Conservation (phyloP, 1,284 basidiomycete genomes). For the Ceratorhiza oryzae-sativae region DNA sequence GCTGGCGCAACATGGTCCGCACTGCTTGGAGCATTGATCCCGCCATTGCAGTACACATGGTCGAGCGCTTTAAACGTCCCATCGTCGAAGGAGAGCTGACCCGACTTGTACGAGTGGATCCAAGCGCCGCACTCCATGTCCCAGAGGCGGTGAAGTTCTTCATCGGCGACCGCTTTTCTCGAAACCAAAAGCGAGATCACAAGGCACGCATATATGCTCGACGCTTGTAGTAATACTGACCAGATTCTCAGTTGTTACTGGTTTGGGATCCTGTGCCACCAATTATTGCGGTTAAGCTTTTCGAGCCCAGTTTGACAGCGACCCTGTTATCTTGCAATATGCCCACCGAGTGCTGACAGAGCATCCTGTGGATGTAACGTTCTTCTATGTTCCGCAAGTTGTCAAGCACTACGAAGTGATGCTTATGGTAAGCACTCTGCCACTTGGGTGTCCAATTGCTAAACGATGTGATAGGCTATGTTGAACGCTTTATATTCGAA, state of each 20-base stretch:
- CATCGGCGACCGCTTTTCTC: slow-evolving; percentile 68
- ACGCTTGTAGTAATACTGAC: slow-evolving; percentile 20
- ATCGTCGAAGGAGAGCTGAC: slow-evolving; percentile 72
- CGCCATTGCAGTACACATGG: slow-evolving; percentile 80
- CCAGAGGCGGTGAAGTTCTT: slow-evolving; percentile 84
- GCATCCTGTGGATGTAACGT: slow-evolving; percentile 93
- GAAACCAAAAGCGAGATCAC: slow-evolving; percentile 66
- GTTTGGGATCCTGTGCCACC: slow-evolving; percentile 92
- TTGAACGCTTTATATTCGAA: slow-evolving; percentile 95
- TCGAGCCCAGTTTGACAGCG: slow-evolving; percentile 84
- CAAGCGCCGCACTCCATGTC: slow-evolving; percentile 73
- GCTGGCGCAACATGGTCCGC: slow-evolving; percentile 73
- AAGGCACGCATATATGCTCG: slow-evolving; percentile 60
- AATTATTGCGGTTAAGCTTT: slow-evolving; percentile 84
- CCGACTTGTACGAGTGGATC: slow-evolving; percentile 76
- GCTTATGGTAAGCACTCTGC: slow-evolving; percentile 67
- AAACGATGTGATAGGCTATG: slow-evolving; percentile 68
- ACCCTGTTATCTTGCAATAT: slow-evolving; percentile 92
- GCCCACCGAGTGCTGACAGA: slow-evolving; percentile 95
- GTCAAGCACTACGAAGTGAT: slow-evolving; percentile 95
- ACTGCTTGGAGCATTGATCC: slow-evolving; percentile 87
- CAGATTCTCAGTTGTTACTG: slow-evolving; percentile 70
- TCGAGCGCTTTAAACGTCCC: slow-evolving; percentile 83
- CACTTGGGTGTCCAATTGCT: background rate
- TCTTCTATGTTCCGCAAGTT: slow-evolving; percentile 99